Percentiles rank a stretch among this genome's conserved stretches.
These are phyloP conservation scores for Botrytis cinerea DNA, from an alignment of 2,329 filamentous ascomycete genomes.

Conservation along the genomic window DNA sequence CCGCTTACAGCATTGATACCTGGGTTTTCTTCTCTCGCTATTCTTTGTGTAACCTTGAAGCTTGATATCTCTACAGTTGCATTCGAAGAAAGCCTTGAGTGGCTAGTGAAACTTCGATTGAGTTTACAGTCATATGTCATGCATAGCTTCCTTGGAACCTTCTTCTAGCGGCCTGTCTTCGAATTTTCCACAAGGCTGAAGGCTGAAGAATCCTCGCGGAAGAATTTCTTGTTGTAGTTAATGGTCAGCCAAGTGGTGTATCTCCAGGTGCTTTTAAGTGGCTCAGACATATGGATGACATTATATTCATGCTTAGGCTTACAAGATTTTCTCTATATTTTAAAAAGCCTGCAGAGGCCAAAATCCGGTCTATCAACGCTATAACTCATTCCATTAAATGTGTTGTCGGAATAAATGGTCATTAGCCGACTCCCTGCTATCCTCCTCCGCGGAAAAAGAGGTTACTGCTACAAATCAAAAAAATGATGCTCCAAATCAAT, in stretches of 20 bases:
- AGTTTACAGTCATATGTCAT: conserved; percentile 9
- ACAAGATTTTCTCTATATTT: background rate
- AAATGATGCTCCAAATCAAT: background rate
- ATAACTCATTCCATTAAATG: background rate
- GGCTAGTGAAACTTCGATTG: background rate
- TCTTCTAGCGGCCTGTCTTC: background rate
- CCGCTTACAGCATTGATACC: background rate
- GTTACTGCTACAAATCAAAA: background rate
- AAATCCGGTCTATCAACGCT: background rate
- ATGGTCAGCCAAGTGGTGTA: background rate
- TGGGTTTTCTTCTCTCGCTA: background rate
- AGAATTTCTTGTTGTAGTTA: background rate
- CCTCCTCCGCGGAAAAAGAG: background rate
- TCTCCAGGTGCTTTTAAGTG: background rate
- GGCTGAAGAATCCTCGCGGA: background rate
- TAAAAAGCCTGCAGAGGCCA: background rate
- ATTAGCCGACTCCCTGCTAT: background rate
- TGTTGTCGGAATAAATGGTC: background rate
- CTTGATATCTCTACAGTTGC: background rate
- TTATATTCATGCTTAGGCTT: background rate
- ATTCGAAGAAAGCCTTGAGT: background rate
- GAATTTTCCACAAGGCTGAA: conserved; percentile 2
- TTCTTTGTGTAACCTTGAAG: background rate
- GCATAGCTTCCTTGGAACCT: background rate
- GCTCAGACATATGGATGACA: background rate